Evolutionary conservation across 2,329 filamentous ascomycete genomes (phyloP).

Genomic region (Fonsecaea nubica): DNA sequence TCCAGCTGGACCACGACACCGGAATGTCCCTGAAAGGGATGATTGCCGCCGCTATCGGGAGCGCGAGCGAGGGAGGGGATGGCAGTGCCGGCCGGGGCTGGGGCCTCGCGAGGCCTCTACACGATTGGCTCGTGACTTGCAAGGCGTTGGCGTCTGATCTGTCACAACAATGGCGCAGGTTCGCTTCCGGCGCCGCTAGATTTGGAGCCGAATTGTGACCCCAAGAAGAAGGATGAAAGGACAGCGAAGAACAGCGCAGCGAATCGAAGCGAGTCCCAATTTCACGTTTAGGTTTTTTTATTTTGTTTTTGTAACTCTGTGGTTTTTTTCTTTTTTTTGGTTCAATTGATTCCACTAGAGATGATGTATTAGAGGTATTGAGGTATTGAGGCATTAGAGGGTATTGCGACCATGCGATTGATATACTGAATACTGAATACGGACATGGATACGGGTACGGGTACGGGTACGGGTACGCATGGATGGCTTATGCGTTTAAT

Average conservation of each 20-base stretch:
- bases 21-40: background rate
- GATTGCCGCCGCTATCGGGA: background rate
- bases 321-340: too few relatives aligned
- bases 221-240: background rate
- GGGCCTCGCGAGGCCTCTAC: background rate
- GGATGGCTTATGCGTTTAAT: too few relatives aligned
- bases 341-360: too few relatives aligned
- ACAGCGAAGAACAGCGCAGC: background rate
- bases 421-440: too few relatives aligned
- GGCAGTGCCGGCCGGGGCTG: background rate
- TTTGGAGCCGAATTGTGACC: slow-evolving; percentile 1
- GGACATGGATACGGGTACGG: too few relatives aligned
- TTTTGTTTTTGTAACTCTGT: too few relatives aligned
- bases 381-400: too few relatives aligned
- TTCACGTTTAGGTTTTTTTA: too few relatives aligned
- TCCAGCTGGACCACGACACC: background rate
- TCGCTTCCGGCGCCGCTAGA: background rate
- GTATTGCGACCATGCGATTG: too few relatives aligned
- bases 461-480: too few relatives aligned
- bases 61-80: background rate
- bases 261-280: too few relatives aligned
- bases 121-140: background rate
- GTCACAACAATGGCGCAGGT: background rate
- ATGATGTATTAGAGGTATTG: too few relatives aligned
- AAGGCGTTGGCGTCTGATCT: background rate